These are phyloP conservation scores for Extremus antarcticus DNA, from an alignment of 495 filamentous ascomycete species.

Conservation along the genomic window DNA sequence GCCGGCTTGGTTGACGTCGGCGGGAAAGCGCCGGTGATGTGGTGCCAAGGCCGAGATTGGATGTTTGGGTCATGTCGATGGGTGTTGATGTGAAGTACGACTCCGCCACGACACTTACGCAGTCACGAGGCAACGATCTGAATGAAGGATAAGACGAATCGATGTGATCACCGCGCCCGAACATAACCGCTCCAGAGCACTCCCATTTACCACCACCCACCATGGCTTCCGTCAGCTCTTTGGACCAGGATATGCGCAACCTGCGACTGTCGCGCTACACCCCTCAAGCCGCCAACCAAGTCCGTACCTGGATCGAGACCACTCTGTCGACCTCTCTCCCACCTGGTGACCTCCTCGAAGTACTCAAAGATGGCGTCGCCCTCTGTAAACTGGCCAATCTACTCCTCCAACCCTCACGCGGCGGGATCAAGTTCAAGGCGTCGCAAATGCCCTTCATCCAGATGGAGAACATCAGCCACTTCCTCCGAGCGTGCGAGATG, in stretches of 20 bases:
- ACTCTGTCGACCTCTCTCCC: slow-evolving; percentile 63
- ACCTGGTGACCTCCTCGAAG: slow-evolving; percentile 66
- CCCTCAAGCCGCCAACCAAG: slow-evolving; percentile 79
- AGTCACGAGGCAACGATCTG: neutral
- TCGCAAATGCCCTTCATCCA: slow-evolving; percentile 95
- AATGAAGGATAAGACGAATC: neutral
- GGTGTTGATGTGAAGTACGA: neutral
- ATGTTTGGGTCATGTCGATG: no score
- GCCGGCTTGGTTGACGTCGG: neutral
- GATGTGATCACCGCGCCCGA: neutral
- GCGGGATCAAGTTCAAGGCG: slow-evolving; percentile 65
- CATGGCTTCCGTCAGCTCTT: slow-evolving; percentile 90
- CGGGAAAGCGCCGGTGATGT: no score
- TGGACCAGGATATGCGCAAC: slow-evolving; percentile 92
- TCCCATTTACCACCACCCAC: neutral
- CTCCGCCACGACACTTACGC: neutral
- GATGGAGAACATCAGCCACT: slow-evolving; percentile 99
- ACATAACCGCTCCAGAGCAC: neutral
- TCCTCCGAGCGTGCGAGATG: slow-evolving; percentile 74
- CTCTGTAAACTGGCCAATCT: slow-evolving; percentile 88
- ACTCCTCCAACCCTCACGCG: slow-evolving; percentile 52
- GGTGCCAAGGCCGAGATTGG: neutral
- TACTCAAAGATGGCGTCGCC: slow-evolving; percentile 75
- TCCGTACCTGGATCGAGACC: slow-evolving; percentile 75
- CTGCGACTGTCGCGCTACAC: slow-evolving; percentile 91